Conservation (phyloP, 2,329 filamentous ascomycete species). For the Zarea fungicola region DNA sequence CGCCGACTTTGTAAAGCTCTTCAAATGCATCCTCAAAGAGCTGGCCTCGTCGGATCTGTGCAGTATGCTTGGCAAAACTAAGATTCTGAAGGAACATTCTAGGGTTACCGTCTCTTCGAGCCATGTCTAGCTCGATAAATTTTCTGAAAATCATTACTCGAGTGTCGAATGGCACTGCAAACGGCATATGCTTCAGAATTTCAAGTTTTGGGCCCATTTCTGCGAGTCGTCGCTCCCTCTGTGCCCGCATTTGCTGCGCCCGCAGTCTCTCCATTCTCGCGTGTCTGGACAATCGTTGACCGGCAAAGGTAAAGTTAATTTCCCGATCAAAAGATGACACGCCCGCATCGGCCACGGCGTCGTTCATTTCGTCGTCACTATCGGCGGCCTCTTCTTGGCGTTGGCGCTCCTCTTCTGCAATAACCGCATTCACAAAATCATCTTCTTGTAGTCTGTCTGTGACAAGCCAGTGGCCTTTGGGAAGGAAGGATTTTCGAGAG, state of each 20-base stretch:
- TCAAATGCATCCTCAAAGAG: slow-evolving; percentile 83
- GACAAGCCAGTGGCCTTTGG: slow-evolving; percentile 90
- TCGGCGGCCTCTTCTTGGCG: slow-evolving; percentile 43
- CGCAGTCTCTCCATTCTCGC: slow-evolving; percentile 59
- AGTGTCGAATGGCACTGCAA: slow-evolving; percentile 89
- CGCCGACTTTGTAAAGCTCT: slow-evolving; percentile 75
- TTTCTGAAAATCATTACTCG: slow-evolving; percentile 89
- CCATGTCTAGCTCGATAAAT: slow-evolving; percentile 72
- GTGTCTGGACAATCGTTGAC: slow-evolving; percentile 56
- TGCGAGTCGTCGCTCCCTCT: slow-evolving; percentile 67
- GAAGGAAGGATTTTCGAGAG: slow-evolving; percentile 79
- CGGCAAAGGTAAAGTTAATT: slow-evolving; percentile 36
- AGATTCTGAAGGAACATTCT: slow-evolving; percentile 11
- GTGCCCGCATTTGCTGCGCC: slow-evolving; percentile 59
- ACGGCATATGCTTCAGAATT: slow-evolving; percentile 92
- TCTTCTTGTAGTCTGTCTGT: slow-evolving; percentile 81
- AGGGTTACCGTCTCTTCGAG: slow-evolving; percentile 20
- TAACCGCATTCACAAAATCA: slow-evolving; percentile 79
- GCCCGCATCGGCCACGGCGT: slow-evolving; percentile 24
- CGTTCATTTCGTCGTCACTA: slow-evolving; percentile 30
- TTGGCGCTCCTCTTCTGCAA: slow-evolving; percentile 79
- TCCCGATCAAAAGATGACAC: slow-evolving; percentile 24
- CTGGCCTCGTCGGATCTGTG: slow-evolving; percentile 69
- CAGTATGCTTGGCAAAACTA: slow-evolving; percentile 60
- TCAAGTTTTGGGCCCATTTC: slow-evolving; percentile 81